Base-by-base conservation (phyloP, 768 basidiomycete species). In the Tulasnella sp. region DNA sequence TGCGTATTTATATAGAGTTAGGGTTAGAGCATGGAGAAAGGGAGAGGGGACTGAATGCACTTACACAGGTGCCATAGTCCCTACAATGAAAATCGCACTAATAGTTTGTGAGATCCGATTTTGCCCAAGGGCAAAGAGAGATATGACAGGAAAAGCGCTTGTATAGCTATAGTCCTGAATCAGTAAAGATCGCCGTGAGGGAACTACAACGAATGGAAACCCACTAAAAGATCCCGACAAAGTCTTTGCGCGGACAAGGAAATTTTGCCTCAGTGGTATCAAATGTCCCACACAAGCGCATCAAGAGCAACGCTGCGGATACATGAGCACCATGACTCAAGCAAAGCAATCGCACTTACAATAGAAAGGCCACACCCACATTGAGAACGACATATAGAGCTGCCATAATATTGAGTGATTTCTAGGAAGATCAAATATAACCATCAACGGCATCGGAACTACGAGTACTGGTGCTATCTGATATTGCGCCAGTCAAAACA, bases 41-140 rank as follows among this genome's bases (percentile, higher is more conserved):
- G 32, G 10, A 27, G 31, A 52, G 25, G 32, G 29, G 12, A 5
- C 13, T 7, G 39, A 12, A 10, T 15, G 8, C 4, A n/a, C 51
- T 54, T 45, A 55, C 24, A 65, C 49, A 4, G 50, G 53, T 8
- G 55, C 53, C 15, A 64, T 56, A 1, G 67, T 53, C 31, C 63
- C 52, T 45, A 64, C 33, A 64, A 64, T 66, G 10, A 56, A 40
- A 12, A 61, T 2, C 12, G 28, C 60, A 7, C 62, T 65, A 33
- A 62, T 27, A 3, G 60, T 40, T 2, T 61, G 59, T 27, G 45
- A 59, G 16, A 61, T 24, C n/a, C 69, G 55, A 29, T 60, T 59
- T 55, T 64, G 64, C 37, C 64, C 58, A 29, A 69, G 47, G 4
- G 67, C 62, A 43, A 69, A 61, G 19, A 69, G 43, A n/a, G 63